phyloP scores from a whole-genome alignment of 306 rosid genomes.

The Citrullus amarus region DNA sequence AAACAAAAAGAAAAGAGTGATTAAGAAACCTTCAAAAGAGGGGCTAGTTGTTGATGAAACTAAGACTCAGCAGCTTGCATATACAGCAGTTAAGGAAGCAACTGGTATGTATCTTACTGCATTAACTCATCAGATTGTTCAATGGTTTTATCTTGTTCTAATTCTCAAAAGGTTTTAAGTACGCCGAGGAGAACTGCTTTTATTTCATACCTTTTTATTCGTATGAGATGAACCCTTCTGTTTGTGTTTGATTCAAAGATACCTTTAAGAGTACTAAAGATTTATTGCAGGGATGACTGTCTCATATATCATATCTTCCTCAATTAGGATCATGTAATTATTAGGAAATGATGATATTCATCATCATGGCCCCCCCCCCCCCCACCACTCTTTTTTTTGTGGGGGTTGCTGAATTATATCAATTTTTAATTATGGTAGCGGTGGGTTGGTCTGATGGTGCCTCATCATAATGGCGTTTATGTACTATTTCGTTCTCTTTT shows the following conservation, averaged over 20 bases:
- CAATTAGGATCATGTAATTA: not conserved
- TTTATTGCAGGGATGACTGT: not conserved
- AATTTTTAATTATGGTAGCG: not conserved
- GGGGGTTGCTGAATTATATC: not conserved
- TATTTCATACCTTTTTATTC: not conserved
- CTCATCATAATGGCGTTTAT: not conserved
- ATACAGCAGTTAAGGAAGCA: constrained; percentile 57
- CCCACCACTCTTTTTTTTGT: not conserved
- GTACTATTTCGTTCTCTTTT: not conserved
- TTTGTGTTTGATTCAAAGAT: not conserved
- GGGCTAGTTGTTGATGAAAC: constrained; percentile 28
- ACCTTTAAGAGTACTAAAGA: not conserved
- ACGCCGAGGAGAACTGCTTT: not conserved
- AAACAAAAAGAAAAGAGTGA: constrained; percentile 33
- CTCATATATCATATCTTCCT: not conserved
- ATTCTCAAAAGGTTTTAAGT: not conserved
- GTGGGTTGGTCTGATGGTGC: not conserved
- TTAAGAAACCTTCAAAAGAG: constrained; percentile 32
- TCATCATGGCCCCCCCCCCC: not conserved
- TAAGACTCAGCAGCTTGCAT: constrained; percentile 43
- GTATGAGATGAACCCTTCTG: not conserved
- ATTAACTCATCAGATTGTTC: not conserved
- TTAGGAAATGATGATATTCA: not conserved
- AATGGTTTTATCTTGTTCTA: not conserved
- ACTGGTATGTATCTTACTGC: constrained; percentile 36